Conservation (phyloP, 345 rosid genomes). For the Salix koriyanagi region DNA sequence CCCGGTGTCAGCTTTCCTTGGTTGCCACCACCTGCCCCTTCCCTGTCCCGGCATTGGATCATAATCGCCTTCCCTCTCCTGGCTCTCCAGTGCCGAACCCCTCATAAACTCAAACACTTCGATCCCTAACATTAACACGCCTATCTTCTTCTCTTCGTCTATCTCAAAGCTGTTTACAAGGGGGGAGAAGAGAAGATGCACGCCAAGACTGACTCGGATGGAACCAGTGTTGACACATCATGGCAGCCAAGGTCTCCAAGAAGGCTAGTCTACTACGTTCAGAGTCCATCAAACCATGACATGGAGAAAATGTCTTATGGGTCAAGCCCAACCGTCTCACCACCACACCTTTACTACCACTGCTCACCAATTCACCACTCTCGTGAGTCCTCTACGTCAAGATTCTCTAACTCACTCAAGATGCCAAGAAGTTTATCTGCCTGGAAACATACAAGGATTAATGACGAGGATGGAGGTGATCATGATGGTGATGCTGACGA, state of each 20-base stretch:
- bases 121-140: neutral
- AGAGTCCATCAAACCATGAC: constrained; percentile 94
- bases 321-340: constrained; percentile 75
- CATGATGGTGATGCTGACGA: constrained; percentile 36
- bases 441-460: constrained; percentile 52
- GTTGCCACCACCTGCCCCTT: neutral
- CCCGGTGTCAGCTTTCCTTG: neutral
- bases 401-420: constrained; percentile 74
- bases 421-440: constrained; percentile 45
- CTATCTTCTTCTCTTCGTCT: neutral
- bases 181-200: constrained; percentile 43
- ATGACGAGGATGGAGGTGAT: constrained; percentile 21
- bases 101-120: neutral
- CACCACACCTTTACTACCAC: constrained; percentile 73
- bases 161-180: neutral
- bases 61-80: neutral
- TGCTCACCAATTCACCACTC: constrained; percentile 94
- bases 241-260: constrained; percentile 57
- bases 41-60: neutral
- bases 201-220: constrained; percentile 89
- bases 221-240: constrained; percentile 65
- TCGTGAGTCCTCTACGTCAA: constrained; percentile 86
- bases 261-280: constrained; percentile 81
- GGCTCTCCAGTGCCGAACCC: neutral
- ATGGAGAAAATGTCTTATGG: constrained; percentile 93